Base-by-base conservation (phyloP, 2,329 filamentous ascomycete genomes). In the Chaetomiaceae sp. region DNA sequence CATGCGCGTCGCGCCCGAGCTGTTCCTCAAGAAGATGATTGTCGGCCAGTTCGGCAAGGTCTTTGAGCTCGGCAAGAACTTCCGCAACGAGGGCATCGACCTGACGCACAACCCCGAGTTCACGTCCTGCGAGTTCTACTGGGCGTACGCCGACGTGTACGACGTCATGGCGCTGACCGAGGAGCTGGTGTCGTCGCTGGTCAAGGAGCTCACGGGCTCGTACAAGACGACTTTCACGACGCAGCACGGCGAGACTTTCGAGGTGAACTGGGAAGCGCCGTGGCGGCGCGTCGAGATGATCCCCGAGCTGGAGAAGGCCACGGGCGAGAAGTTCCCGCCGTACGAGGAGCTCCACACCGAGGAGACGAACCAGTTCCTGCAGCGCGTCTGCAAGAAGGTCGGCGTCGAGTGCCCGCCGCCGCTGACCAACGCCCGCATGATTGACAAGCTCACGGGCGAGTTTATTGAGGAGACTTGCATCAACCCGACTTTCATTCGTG, bases 81-180 rank as follows among this genome's bases (percentile, higher is more conserved):
- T 99, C 82, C 80, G 94, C 65, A 99, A 99, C 67, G 90, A 95
- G 72, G 88, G 88, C 55, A 87, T 90, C 60, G 90, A 95, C 69
- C 77, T 94, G 47, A 99, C 94, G 7, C 94, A 99, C 79, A 99
- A 97, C 77, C 94, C 89, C 36, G 94, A 99, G 70, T 99, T 99
- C 77, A 99, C 94, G 39, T 95, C 90, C 23, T 89, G 90, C 71
- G 94, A 99, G 72, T 97, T 97, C 75, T 99, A 99, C 74, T 85
- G 88, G 82, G 92, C 94, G 3, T 97, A 91, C 62, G 88, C 87
- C 52, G 91, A 96, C 71, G 83, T 96, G 63, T 88, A 95, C 71
- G 94, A 97, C 68, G 77, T 96, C 55, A 90, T 95, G 87, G 76
- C 88, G 56, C 81, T 90, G 66, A 97, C 94, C 1, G 94, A 99